A percentile compares a stretch with the other conserved stretches of the same genome.
phyloP scores from a whole-genome alignment of 805 yeast genomes.

The Kuraishia hungarica region DNA sequence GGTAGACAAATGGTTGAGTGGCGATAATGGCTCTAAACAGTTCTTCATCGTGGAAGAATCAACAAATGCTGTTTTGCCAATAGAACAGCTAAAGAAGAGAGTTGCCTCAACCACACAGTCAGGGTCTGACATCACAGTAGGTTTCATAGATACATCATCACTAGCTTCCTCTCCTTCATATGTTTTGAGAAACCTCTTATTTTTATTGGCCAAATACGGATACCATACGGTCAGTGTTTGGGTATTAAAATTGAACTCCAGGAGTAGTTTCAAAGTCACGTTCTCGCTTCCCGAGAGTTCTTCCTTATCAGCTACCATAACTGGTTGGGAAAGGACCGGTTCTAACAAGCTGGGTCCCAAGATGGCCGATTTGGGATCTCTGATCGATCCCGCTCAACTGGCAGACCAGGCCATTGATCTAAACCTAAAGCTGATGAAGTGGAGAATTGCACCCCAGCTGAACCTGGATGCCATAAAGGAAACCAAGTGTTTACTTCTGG shows the following conservation, averaged over 20 bases:
- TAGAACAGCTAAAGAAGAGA: slow-evolving; percentile 7
- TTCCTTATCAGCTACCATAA: slow-evolving; percentile 29
- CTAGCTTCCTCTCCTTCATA: slow-evolving; percentile 11
- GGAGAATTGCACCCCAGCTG: slow-evolving; percentile 86
- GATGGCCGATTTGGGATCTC: slow-evolving; percentile 69
- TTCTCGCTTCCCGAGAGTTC: slow-evolving; percentile 7
- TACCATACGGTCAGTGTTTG: slow-evolving; percentile 25
- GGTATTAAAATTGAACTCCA: slow-evolving; percentile 26
- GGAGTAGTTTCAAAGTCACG: slow-evolving; percentile 17
- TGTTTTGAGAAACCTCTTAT: slow-evolving; percentile 16
- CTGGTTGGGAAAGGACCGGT: slow-evolving; percentile 89
- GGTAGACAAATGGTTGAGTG: background rate
- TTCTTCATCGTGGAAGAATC: slow-evolving; percentile 1
- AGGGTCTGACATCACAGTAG: background rate
- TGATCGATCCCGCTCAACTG: slow-evolving; percentile 72
- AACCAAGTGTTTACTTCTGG: slow-evolving; percentile 69
- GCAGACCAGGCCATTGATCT: slow-evolving; percentile 91
- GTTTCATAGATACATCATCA: slow-evolving; percentile 18
- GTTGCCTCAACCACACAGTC: background rate
- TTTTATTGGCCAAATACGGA: slow-evolving; percentile 23
- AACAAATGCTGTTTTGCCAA: background rate
- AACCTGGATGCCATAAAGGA: slow-evolving; percentile 56
- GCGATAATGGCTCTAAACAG: background rate
- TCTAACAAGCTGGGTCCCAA: slow-evolving; percentile 75
- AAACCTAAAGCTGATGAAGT: slow-evolving; percentile 87